Evolutionary conservation across 352 stramenopile species (phyloP).

Genomic region (Pythium monospermum): DNA sequence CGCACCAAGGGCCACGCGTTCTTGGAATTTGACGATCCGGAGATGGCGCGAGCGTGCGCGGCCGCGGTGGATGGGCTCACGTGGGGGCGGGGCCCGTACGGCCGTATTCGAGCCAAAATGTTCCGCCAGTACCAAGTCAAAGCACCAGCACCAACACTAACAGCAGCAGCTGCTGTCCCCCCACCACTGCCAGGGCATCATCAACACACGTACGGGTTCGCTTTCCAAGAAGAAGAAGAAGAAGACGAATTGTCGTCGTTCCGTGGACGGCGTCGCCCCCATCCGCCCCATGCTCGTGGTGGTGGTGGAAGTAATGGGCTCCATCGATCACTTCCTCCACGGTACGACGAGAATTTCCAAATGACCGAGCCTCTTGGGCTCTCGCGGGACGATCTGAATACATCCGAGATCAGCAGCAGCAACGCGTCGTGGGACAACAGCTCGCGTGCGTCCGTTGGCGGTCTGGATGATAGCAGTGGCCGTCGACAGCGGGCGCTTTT

Average conservation of each 20-base stretch:
- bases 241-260: no score
- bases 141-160: constrained; percentile 15
- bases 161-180: not conserved
- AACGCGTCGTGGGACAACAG: constrained; percentile 17
- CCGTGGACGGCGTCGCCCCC: not conserved
- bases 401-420: constrained; percentile 17
- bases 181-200: no score
- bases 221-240: not conserved
- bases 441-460: constrained; percentile 16
- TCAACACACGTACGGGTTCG: no score
- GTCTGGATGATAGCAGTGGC: constrained; percentile 11
- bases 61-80: constrained; percentile 61
- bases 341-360: constrained; percentile 3
- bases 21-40: constrained; percentile 73
- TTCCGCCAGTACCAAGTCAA: constrained; percentile 83
- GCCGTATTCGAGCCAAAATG: constrained; percentile 61
- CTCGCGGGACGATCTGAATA: constrained; percentile 21
- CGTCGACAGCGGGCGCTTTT: constrained; percentile 1
- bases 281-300: not conserved
- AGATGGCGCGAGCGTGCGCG: constrained; percentile 49
- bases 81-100: constrained; percentile 59
- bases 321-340: not conserved
- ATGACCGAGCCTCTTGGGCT: constrained; percentile 15
- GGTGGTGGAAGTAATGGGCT: no score
- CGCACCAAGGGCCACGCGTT: constrained; percentile 79